These are phyloP conservation scores for Microdochium nivale DNA, from an alignment of 2,329 filamentous ascomycete species.

Conservation along the genomic window DNA sequence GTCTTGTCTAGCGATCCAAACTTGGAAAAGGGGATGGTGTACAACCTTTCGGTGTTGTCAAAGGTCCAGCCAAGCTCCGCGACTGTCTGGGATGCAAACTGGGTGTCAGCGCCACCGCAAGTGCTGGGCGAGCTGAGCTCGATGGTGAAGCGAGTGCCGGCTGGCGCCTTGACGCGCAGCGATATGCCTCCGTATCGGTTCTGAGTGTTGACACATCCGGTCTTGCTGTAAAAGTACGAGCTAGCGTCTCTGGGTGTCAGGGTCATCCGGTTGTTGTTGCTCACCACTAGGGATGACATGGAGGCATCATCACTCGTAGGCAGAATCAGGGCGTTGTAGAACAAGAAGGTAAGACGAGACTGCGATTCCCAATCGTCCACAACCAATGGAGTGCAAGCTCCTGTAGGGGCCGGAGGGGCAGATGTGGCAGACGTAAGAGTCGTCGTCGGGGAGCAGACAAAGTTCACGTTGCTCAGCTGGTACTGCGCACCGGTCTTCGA, in stretches of 20 bases:
- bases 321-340: slow-evolving; percentile 48
- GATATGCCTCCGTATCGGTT: slow-evolving; percentile 46
- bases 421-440: background rate
- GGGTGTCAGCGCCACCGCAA: slow-evolving; percentile 28
- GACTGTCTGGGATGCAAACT: slow-evolving; percentile 26
- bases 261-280: slow-evolving; percentile 39
- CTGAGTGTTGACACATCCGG: slow-evolving; percentile 43
- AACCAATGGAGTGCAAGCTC: slow-evolving; percentile 30
- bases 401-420: background rate
- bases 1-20: slow-evolving; percentile 39
- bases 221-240: slow-evolving; percentile 51
- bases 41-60: slow-evolving; percentile 50
- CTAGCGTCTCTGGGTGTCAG: slow-evolving; percentile 36
- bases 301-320: slow-evolving; percentile 48
- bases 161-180: slow-evolving; percentile 42
- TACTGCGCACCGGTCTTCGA: background rate
- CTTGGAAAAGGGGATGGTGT: slow-evolving; percentile 46
- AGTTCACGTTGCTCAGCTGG: slow-evolving; percentile 1
- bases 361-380: slow-evolving; percentile 56
- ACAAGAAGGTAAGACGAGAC: slow-evolving; percentile 51
- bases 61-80: slow-evolving; percentile 49
- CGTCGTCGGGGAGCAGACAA: slow-evolving; percentile 1
- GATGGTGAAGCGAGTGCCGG: slow-evolving; percentile 40
- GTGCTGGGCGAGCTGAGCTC: slow-evolving; percentile 37
- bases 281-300: slow-evolving; percentile 46